Conservation (phyloP, 1,284 basidiomycete species). For the Trichosporon ovoides region DNA sequence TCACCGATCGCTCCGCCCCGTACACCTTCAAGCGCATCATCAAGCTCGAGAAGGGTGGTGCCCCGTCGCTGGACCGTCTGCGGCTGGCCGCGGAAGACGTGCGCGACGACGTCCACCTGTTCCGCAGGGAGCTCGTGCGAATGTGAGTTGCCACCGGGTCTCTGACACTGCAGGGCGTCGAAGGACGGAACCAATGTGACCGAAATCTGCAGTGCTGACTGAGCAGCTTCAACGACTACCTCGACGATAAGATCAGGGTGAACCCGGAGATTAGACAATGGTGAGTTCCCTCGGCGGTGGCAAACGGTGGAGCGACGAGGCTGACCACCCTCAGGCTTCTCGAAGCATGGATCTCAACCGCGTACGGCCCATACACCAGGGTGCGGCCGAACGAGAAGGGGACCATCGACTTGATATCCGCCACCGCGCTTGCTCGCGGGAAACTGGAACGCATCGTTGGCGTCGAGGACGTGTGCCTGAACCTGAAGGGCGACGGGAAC, state of each 20-base stretch:
- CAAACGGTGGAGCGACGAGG: background rate
- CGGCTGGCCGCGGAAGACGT: background rate
- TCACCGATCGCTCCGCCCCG: background rate
- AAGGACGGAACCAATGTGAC: background rate
- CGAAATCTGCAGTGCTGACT: background rate
- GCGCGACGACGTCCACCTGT: background rate
- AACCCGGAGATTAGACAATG: conserved; percentile 3
- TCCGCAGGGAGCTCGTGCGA: conserved; percentile 3
- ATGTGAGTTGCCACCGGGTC: background rate
- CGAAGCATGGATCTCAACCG: background rate
- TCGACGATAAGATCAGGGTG: conserved; percentile 1
- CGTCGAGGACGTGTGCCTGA: conserved; percentile 2
- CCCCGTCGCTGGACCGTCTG: background rate
- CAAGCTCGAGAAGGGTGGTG: conserved; percentile 1
- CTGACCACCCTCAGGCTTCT: background rate
- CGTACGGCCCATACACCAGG: background rate
- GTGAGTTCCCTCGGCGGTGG: background rate
- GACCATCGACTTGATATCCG: background rate
- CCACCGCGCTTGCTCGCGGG: background rate
- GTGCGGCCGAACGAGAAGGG: background rate
- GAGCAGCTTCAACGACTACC: background rate
- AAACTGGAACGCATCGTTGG: conserved; percentile 2
- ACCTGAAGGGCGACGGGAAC: conserved; percentile 5
- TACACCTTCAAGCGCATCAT: conserved; percentile 8
- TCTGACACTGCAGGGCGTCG: background rate